These are phyloP conservation scores for Cordia subcordata DNA, from an alignment of 257 asterid species.

Conservation along the genomic window DNA sequence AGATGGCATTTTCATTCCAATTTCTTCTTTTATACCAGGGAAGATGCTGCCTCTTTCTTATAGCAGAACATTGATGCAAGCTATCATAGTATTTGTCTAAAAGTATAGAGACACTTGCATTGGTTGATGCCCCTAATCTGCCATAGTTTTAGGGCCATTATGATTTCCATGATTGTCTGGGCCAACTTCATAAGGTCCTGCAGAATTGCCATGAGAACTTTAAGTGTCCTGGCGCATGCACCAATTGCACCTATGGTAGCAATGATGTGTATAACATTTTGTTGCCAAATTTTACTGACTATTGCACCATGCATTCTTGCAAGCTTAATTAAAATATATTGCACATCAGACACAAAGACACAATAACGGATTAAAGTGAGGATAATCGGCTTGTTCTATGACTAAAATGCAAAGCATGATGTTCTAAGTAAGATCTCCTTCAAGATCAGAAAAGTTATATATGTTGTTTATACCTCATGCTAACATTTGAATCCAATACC, in stretches of 20 bases:
- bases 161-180: slow-evolving; percentile 72
- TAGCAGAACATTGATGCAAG: not conserved
- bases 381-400: slow-evolving; percentile 15
- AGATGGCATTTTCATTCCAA: not conserved
- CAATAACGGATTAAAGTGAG: slow-evolving; percentile 5
- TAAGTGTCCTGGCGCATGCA: slow-evolving; percentile 74
- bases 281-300: too few relatives aligned
- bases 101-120: slow-evolving; percentile 39
- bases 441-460: not conserved
- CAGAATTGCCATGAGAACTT: slow-evolving; percentile 87
- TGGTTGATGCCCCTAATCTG: slow-evolving; percentile 48
- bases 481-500: not conserved
- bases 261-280: too few relatives aligned
- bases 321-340: slow-evolving; percentile 53
- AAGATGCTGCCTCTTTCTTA: too few relatives aligned
- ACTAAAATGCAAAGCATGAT: not conserved
- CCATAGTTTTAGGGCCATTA: slow-evolving; percentile 80
- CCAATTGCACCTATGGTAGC: slow-evolving; percentile 67
- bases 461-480: not conserved
- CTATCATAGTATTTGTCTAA: not conserved
- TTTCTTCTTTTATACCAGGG: not conserved
- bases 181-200: slow-evolving; percentile 67
- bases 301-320: slow-evolving; percentile 61
- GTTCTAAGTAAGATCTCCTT: not conserved
- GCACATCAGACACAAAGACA: slow-evolving; percentile 13